Evolutionary conservation across 2,329 filamentous ascomycete species (phyloP).

Genomic region (Podosphaera aphanis): DNA sequence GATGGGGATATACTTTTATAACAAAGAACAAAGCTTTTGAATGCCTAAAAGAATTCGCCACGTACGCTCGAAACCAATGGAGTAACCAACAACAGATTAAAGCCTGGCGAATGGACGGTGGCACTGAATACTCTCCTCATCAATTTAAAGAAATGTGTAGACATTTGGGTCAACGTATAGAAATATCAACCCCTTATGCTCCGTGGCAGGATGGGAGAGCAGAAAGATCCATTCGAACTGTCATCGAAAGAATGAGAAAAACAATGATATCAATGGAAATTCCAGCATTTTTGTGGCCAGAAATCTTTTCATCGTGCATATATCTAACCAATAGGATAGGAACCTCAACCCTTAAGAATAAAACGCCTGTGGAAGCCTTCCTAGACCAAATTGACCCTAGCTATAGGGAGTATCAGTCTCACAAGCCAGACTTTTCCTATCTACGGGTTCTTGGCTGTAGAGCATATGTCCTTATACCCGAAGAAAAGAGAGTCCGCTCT

Average conservation of each 20-base stretch:
- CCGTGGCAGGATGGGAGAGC: conserved; percentile 1
- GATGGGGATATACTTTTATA: not conserved
- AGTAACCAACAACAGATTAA: not conserved
- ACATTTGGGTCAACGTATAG: not conserved
- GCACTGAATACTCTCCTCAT: not conserved
- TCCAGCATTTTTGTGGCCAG: not conserved
- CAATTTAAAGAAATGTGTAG: not conserved
- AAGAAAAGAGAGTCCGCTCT: too few relatives aligned
- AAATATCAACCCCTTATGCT: not conserved
- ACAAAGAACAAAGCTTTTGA: not conserved
- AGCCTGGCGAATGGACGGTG: not conserved
- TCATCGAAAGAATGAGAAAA: conserved; percentile 1
- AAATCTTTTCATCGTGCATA: not conserved
- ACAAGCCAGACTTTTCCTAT: not conserved
- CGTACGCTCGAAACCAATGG: not conserved
- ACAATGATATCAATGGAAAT: conserved; percentile 1
- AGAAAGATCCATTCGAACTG: not conserved
- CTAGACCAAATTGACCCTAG: not conserved
- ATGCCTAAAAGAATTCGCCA: not conserved
- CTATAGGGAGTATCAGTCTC: not conserved
- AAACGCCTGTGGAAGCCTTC: not conserved
- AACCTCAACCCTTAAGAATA: not conserved
- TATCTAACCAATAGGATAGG: not conserved
- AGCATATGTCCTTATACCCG: too few relatives aligned
- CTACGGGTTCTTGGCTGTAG: conserved; percentile 1